phyloP scores from a whole-genome alignment of 148 eudicot genomes.

The Agrostemma githago region DNA sequence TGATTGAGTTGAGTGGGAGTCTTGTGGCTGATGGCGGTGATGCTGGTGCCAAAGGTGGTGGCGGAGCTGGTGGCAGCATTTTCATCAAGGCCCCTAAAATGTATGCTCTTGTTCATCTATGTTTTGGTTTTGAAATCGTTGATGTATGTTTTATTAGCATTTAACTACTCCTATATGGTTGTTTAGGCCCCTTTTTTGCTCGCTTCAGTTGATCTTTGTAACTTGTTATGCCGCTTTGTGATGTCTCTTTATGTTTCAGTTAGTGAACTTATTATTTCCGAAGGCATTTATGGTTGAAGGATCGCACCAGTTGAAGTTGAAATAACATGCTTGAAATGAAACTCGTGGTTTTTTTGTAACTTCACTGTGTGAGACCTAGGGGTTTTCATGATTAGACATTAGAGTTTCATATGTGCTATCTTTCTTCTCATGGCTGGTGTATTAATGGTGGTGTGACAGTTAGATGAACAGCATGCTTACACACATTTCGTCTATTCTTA shows the following conservation, averaged over 20 bases:
- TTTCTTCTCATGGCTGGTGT: background rate
- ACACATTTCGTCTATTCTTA: background rate
- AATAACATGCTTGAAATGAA: background rate
- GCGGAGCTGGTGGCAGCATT: conserved; percentile 94
- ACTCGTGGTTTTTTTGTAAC: background rate
- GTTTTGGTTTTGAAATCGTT: background rate
- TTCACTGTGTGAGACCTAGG: background rate
- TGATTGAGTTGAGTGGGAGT: conserved; percentile 42
- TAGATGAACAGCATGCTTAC: background rate
- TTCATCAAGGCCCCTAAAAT: conserved; percentile 52
- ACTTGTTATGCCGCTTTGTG: background rate
- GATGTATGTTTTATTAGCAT: background rate
- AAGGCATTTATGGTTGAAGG: background rate
- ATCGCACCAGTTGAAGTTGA: background rate
- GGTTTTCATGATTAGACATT: background rate
- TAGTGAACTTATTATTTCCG: too few species aligned
- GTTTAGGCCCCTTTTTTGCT: too few species aligned
- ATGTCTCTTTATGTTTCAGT: background rate
- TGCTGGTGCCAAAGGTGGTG: conserved; percentile 78
- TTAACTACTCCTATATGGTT: background rate
- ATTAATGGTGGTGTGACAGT: background rate
- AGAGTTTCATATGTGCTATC: background rate
- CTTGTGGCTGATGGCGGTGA: conserved; percentile 82
- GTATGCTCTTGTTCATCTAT: conserved; percentile 37
- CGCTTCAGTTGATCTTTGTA: background rate